phyloP scores from a whole-genome alignment of 495 filamentous ascomycete species.

The Aspergillus cavernicola region DNA sequence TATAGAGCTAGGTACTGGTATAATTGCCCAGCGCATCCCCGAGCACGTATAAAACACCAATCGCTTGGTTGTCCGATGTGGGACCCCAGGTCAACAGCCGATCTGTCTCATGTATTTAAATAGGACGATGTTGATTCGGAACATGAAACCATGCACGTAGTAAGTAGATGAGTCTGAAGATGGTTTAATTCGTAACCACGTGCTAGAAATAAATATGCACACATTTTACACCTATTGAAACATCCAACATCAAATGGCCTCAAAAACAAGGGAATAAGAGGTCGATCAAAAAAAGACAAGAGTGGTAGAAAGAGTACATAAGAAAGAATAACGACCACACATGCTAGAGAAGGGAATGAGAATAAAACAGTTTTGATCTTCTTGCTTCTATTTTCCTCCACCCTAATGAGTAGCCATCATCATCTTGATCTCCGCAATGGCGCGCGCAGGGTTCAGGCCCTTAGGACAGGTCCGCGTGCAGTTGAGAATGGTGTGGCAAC shows the following conservation, averaged over 20 bases:
- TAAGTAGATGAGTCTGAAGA: too few relatives aligned
- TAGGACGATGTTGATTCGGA: too few relatives aligned
- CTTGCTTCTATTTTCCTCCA: conserved; percentile 13
- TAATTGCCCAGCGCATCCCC: too few relatives aligned
- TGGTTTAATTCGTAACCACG: neutral
- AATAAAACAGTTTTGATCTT: conserved; percentile 36
- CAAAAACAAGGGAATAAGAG: conserved; percentile 28
- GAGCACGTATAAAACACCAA: too few relatives aligned
- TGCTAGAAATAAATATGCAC: conserved; percentile 34
- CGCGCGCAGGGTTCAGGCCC: conserved; percentile 90
- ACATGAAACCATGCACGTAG: too few relatives aligned
- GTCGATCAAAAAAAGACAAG: conserved; percentile 11
- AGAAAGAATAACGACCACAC: conserved; percentile 24
- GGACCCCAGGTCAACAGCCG: too few relatives aligned
- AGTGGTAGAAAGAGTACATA: neutral
- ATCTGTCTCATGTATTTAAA: too few relatives aligned
- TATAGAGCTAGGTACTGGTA: too few relatives aligned
- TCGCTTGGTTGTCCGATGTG: too few relatives aligned
- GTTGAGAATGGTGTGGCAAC: conserved; percentile 99
- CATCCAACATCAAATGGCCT: conserved; percentile 35
- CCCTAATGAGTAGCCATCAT: conserved; percentile 61
- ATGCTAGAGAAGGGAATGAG: conserved; percentile 21
- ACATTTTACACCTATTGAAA: conserved; percentile 49
- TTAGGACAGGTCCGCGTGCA: conserved; percentile 96
- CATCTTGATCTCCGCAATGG: conserved; percentile 99